Base-by-base conservation (phyloP, 1,284 basidiomycete species). In the Coniferiporia weirii region DNA sequence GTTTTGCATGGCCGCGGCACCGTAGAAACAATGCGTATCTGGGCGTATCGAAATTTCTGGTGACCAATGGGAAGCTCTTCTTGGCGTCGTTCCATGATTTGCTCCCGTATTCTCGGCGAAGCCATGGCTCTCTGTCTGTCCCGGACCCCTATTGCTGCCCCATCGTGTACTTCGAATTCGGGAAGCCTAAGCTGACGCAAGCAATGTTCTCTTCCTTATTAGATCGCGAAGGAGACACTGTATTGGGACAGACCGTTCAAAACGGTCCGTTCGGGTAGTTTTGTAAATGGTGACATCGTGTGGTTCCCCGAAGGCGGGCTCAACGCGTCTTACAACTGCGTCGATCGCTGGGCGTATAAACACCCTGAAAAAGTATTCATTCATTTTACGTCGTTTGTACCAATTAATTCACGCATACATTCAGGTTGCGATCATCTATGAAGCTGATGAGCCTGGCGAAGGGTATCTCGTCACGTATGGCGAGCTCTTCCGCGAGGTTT, bases 281-380 rank as follows among this genome's bases (percentile, higher is more conserved):
- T 98, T 70, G 80, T 84, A 68, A 82, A 82, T 1, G 96, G 95
- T 38, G 93, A 98, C 73, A 87, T 98, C 62, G 83, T 85, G 64
- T 99, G 95, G 96, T 99, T 99, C 81, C 89, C 90, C 22, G 91
- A 95, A 69, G 93, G 93, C 48, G 87, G 78, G 5, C 75, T 95
- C 64, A 95, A 95, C 70, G 96, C 91, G 1, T 86, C 93, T 8
- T 99, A 99, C 83, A 99, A 99, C 77, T 97, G 94, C 70, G 91
- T 99, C 60, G 97, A 99, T 74, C 85, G 97, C 64, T 94, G 91
- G 90, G 94, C 92, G 40, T 94, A 91, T 78, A 85, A 88, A 72
- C 78, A 94, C 69, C 96, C 96, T 0, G 79, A 98, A 71, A 94
- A 92, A 79, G 92, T 89, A 63, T 60, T 5, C 73, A 62, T 51